Base-by-base conservation (phyloP, 2,329 filamentous ascomycete genomes). In the Diaporthe longicolla region DNA sequence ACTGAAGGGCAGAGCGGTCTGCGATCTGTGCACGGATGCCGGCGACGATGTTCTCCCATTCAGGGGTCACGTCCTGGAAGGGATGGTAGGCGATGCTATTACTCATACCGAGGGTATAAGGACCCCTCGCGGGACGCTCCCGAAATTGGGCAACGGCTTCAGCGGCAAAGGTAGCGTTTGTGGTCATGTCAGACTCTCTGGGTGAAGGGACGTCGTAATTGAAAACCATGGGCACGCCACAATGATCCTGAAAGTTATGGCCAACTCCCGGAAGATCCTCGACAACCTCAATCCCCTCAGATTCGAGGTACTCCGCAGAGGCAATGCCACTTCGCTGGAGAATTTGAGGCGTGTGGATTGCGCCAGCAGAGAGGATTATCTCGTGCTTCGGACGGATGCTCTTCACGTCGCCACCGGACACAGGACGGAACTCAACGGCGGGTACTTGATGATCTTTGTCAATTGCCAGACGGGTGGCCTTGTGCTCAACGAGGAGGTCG, bases 311-410 rank as follows among this genome's bases (percentile, higher is more conserved):
- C 11, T 68, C 73, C 0, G 73, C 59, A 0, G 79, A 78, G 40
- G 82, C 82, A 55, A 84, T 78, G 19, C 82, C 82, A 29, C 79
- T 81, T 7, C 82, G 77, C 72, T 82, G 79, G 4, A 84, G 78
- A 4, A 84, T 75, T 32, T 82, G 80, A 0, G 82, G 82, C 0
- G 81, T 80, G 55, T 81, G 79, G 65, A 81, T 78, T 9, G 79
- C 68, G 9, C 82, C 81, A 3, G 76, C 81, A 9, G 79, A 77
- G 7, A 83, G 58, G 58, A 83, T 82, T 2, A 82, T 79, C 71
- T 82, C 81, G 35, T 73, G 75, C 59, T 48, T 72, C 4, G 70
- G 59, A 1, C 59, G 43, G 26, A 65, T 65, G 40, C 26, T 65
- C 26, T 11, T 65, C 26, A 50, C 26, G 35, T 48, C 59, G 15